phyloP scores from a whole-genome alignment of 192 early-diverging fungal genomes.

The Allomyces arbusculus region DNA sequence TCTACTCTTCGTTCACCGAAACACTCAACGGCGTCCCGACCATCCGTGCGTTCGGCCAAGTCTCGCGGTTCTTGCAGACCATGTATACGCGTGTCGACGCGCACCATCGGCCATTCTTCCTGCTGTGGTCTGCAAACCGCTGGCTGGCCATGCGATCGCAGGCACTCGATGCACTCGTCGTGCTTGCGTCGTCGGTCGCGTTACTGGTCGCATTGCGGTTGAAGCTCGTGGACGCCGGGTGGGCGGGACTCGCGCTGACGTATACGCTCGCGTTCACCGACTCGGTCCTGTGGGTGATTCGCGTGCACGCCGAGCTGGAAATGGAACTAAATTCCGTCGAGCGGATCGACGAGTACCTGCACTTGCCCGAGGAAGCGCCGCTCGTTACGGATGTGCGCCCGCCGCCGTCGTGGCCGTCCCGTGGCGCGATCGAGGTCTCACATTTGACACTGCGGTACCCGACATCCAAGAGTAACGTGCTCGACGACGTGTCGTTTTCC shows the following conservation, averaged over 20 bases:
- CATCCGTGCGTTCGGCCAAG: conserved; percentile 64
- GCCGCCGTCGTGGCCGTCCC: conserved; percentile 35
- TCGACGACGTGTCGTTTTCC: conserved; percentile 54
- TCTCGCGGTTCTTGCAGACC: conserved; percentile 39
- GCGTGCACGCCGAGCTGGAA: conserved; percentile 63
- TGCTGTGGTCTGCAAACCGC: conserved; percentile 69
- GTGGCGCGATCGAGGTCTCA: conserved; percentile 47
- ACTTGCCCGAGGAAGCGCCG: conserved; percentile 59
- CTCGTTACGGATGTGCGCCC: conserved; percentile 30
- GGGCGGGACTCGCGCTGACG: conserved; percentile 67
- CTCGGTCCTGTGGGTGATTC: conserved; percentile 59
- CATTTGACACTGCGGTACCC: conserved; percentile 56
- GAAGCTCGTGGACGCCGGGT: conserved; percentile 51
- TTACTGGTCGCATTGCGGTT: conserved; percentile 26
- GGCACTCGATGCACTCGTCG: conserved; percentile 51
- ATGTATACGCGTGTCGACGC: conserved; percentile 42
- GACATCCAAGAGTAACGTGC: conserved; percentile 44
- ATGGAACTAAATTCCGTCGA: conserved; percentile 77
- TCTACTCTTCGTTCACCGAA: conserved; percentile 67
- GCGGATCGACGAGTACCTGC: conserved; percentile 63
- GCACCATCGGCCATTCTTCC: conserved; percentile 72
- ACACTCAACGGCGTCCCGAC: conserved; percentile 53
- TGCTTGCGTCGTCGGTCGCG: conserved; percentile 45
- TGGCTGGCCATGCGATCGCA: conserved; percentile 79
- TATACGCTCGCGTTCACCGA: conserved; percentile 73